phyloP scores from a whole-genome alignment of 2,329 filamentous ascomycete genomes.

The Pseudogymnoascus sp. region DNA sequence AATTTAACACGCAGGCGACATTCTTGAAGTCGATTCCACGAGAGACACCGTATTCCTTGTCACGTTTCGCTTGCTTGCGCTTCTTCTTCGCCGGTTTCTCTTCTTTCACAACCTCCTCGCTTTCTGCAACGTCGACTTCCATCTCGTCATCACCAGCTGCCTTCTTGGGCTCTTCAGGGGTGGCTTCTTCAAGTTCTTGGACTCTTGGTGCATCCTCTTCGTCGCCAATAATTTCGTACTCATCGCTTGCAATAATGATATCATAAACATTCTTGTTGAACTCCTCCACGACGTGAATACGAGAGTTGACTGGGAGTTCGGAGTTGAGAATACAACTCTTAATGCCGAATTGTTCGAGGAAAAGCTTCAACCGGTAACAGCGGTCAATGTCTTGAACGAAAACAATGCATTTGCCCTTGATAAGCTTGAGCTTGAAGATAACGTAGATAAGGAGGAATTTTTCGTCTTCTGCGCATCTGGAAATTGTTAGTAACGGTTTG shows the following conservation, averaged over 20 bases:
- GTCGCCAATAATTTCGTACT: slow-evolving; percentile 71
- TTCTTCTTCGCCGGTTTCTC: slow-evolving; percentile 48
- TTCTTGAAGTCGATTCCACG: slow-evolving; percentile 96
- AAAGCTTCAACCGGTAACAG: slow-evolving; percentile 88
- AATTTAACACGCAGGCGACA: slow-evolving; percentile 90
- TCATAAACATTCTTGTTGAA: slow-evolving; percentile 97
- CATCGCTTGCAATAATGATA: slow-evolving; percentile 93
- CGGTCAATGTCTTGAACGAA: slow-evolving; percentile 81
- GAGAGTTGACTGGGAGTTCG: slow-evolving; percentile 84
- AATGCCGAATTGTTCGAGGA: slow-evolving; percentile 93
- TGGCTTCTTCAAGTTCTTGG: slow-evolving; percentile 29
- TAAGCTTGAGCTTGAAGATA: slow-evolving; percentile 87
- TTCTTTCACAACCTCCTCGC: slow-evolving; percentile 19
- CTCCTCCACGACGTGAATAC: slow-evolving; percentile 90
- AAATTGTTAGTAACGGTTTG: slow-evolving; percentile 16
- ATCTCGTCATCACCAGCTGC: slow-evolving; percentile 15
- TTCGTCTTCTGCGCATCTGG: slow-evolving; percentile 83
- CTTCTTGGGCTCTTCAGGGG: slow-evolving; percentile 24
- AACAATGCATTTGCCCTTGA: slow-evolving; percentile 84
- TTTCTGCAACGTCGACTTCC: slow-evolving; percentile 32
- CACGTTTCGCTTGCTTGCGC: slow-evolving; percentile 53
- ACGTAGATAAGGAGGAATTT: slow-evolving; percentile 91
- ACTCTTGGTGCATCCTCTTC: slow-evolving; percentile 34
- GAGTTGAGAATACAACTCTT: slow-evolving; percentile 90
- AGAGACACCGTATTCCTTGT: slow-evolving; percentile 90